A percentile compares a stretch with the other conserved stretches of the same genome.
Conservation (phyloP, 164 flowering plant genomes). For the Protea cynaroides region DNA sequence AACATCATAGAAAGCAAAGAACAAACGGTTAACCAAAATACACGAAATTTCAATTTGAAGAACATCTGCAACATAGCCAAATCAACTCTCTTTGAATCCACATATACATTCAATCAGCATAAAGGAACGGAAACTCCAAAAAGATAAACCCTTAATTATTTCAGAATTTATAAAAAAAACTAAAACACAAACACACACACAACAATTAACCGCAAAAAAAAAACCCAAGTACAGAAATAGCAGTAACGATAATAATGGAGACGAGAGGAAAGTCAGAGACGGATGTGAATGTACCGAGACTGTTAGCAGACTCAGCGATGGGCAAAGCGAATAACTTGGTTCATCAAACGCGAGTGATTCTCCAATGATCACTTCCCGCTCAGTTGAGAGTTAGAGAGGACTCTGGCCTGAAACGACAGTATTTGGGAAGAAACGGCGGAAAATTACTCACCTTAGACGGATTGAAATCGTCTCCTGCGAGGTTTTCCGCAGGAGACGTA, state of each 20-base stretch:
- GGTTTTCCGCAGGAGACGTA: too few relatives aligned
- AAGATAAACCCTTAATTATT: background rate
- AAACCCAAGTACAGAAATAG: background rate
- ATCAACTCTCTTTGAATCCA: too few relatives aligned
- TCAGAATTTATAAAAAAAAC: background rate
- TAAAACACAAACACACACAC: background rate
- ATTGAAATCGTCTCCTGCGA: too few relatives aligned
- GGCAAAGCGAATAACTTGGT: conserved; percentile 37
- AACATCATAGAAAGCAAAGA: too few relatives aligned
- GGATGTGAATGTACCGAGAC: conserved; percentile 29
- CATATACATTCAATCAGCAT: too few relatives aligned
- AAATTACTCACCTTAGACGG: too few relatives aligned
- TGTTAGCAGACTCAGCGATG: conserved; percentile 42
- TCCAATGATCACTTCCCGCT: conserved; percentile 8
- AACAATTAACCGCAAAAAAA: background rate
- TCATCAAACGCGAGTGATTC: conserved; percentile 25
- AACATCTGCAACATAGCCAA: too few relatives aligned
- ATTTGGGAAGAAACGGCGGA: too few relatives aligned
- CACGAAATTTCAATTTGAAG: too few relatives aligned
- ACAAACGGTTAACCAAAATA: too few relatives aligned
- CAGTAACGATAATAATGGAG: background rate
- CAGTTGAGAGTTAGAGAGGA: background rate
- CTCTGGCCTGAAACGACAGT: too few relatives aligned
- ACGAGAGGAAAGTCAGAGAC: background rate
- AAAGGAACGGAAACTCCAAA: too few relatives aligned